A percentile compares a stretch with the other conserved stretches of the same genome.
phyloP scores from a whole-genome alignment of 192 early-diverging fungal species.

The Rhizophagus sp. region DNA sequence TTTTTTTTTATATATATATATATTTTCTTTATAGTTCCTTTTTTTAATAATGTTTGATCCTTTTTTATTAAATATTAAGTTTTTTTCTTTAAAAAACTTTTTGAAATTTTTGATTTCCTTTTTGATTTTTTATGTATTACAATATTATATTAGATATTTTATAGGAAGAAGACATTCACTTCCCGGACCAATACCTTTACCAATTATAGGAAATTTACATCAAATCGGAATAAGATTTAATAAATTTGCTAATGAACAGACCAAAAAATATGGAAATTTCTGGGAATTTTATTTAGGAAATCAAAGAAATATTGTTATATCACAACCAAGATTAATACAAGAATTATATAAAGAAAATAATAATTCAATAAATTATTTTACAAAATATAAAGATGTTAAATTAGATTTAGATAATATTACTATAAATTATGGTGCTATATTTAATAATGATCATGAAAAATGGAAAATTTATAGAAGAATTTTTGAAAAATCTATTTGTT shows the following conservation, averaged over 20 bases:
- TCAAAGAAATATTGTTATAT: conserved; percentile 11
- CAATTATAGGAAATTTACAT: conserved; percentile 19
- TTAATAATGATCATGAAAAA: conserved; percentile 1
- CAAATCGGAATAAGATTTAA: neutral
- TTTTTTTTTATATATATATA: neutral
- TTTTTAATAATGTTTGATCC: neutral
- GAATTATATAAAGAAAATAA: conserved; percentile 3
- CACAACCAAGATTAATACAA: conserved; percentile 5
- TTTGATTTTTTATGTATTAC: neutral
- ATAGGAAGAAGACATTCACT: neutral
- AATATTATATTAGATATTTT: conserved; percentile 20
- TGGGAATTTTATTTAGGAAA: conserved; percentile 23
- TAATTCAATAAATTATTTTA: neutral
- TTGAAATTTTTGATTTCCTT: neutral
- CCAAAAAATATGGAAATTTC: conserved; percentile 3
- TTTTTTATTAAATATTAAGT: neutral
- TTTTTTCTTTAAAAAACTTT: neutral
- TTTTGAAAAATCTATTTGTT: conserved; percentile 19
- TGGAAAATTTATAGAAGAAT: conserved; percentile 20
- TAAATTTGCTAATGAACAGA: neutral
- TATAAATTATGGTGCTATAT: neutral
- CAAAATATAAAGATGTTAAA: neutral
- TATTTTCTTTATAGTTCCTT: neutral
- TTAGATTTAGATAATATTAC: neutral
- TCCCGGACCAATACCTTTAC: conserved; percentile 15